Evolutionary conservation across 495 filamentous ascomycete genomes (phyloP).

Genomic region (Penicillium cosmopolitanum): DNA sequence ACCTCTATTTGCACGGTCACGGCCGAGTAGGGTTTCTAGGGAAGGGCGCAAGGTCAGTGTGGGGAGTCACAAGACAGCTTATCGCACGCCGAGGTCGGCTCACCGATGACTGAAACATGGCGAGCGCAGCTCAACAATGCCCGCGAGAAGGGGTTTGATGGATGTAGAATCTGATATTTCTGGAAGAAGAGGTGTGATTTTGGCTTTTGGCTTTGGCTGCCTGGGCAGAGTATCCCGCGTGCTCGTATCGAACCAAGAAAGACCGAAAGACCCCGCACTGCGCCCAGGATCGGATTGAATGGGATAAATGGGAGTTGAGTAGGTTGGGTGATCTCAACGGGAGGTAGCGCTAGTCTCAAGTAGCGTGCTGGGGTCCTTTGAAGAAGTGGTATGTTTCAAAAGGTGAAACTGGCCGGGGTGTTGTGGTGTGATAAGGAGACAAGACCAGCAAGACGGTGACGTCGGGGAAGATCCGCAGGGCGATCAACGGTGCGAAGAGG

Average conservation of each 20-base stretch:
- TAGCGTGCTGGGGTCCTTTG: background rate
- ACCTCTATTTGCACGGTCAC: conserved; percentile 93
- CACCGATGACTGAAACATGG: conserved; percentile 48
- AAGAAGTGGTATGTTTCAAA: background rate
- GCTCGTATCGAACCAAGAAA: background rate
- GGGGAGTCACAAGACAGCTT: conserved; percentile 13
- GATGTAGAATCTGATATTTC: background rate
- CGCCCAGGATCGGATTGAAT: background rate
- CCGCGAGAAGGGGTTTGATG: background rate
- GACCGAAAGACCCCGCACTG: background rate
- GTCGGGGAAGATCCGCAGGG: conserved; percentile 23
- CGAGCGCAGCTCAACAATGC: conserved; percentile 9
- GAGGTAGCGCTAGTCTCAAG: background rate
- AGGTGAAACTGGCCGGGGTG: background rate
- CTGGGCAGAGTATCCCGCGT: background rate
- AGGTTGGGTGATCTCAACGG: background rate
- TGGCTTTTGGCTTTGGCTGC: background rate
- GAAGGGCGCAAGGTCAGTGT: background rate
- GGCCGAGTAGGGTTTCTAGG: conserved; percentile 86
- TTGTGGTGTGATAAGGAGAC: conserved; percentile 13
- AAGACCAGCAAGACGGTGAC: conserved; percentile 19
- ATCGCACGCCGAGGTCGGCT: conserved; percentile 19
- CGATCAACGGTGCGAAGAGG: conserved; percentile 17
- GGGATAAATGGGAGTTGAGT: background rate
- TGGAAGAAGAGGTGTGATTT: background rate